These are phyloP conservation scores for Panicum virgatum DNA, from an alignment of 202 grass and related monocot genomes.

Conservation along the genomic window DNA sequence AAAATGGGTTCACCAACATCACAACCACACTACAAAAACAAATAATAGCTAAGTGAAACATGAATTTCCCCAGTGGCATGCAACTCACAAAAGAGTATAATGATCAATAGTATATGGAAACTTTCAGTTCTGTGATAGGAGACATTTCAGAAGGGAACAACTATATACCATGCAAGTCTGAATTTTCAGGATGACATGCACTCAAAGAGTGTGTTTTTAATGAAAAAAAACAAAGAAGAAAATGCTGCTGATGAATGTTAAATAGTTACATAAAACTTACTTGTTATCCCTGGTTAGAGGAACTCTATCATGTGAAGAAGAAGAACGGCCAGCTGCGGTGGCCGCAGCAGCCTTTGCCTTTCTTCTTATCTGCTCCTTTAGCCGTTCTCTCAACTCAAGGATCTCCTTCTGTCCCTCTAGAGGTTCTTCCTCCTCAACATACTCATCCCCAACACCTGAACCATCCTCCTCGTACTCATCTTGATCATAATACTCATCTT, in stretches of 20 bases:
- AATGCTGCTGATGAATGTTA: background rate
- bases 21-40: background rate
- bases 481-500: conserved; percentile 58
- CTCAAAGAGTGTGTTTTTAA: background rate
- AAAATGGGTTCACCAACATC: conserved; percentile 11
- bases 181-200: background rate
- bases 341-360: conserved; percentile 47
- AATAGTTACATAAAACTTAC: conserved; percentile 41
- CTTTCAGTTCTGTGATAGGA: no score
- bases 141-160: background rate
- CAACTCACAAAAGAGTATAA: conserved; percentile 19
- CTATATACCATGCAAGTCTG: background rate
- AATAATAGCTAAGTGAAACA: background rate
- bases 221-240: no score
- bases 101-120: background rate
- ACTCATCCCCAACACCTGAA: conserved; percentile 38
- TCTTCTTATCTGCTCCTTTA: conserved; percentile 65
- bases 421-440: conserved; percentile 46
- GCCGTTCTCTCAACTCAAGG: conserved; percentile 66
- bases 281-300: conserved; percentile 42
- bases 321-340: conserved; percentile 26
- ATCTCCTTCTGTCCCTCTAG: conserved; percentile 68
- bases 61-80: background rate
- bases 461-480: conserved; percentile 69
- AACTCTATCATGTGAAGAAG: conserved; percentile 60